A percentile compares a stretch with the other conserved stretches of the same genome.
Conservation (phyloP, 495 filamentous ascomycete species). For the Mycothermus thermophilus region DNA sequence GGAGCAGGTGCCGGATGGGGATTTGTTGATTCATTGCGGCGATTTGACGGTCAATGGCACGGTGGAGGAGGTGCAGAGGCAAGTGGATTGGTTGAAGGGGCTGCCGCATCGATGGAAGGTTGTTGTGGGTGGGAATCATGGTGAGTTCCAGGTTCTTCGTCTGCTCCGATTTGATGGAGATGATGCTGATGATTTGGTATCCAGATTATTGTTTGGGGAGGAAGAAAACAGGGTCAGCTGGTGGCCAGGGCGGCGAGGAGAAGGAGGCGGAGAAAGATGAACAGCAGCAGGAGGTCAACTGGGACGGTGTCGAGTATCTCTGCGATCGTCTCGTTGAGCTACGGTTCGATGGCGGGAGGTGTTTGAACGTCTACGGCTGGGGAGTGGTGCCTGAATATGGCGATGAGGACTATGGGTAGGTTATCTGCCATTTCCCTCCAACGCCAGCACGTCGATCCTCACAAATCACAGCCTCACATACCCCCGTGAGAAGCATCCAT, state of each 20-base stretch:
- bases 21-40: constrained; percentile 80
- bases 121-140: constrained; percentile 81
- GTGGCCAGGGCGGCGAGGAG: too few relatives aligned
- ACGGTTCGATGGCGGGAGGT: constrained; percentile 35
- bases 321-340: constrained; percentile 33
- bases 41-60: constrained; percentile 68
- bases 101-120: constrained; percentile 69
- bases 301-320: constrained; percentile 38
- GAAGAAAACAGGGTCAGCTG: constrained; percentile 24
- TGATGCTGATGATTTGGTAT: constrained; percentile 18
- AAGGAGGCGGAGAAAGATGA: too few relatives aligned
- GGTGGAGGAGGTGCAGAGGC: constrained; percentile 54
- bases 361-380: constrained; percentile 40
- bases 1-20: constrained; percentile 50
- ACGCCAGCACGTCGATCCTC: too few relatives aligned
- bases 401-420: too few relatives aligned
- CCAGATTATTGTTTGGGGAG: not conserved
- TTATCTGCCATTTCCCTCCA: too few relatives aligned
- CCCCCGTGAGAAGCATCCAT: too few relatives aligned
- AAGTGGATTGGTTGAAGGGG: constrained; percentile 63
- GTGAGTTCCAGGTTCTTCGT: constrained; percentile 72
- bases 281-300: constrained; percentile 27
- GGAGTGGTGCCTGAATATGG: too few relatives aligned
- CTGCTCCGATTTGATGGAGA: constrained; percentile 36
- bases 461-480: too few relatives aligned